Conservation (phyloP, 2,329 filamentous ascomycete species). For the Alternaria rosae region DNA sequence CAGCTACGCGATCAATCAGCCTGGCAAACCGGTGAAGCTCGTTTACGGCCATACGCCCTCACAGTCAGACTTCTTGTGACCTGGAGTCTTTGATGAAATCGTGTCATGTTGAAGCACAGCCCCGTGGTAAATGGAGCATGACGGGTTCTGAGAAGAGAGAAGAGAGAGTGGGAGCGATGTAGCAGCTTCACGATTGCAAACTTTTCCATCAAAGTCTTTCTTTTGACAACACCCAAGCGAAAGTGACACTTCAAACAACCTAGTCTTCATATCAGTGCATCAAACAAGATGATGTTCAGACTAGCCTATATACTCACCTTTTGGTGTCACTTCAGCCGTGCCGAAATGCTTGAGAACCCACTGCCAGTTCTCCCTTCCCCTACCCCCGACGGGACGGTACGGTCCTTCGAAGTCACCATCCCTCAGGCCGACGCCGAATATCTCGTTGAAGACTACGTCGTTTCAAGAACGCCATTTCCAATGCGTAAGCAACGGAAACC, state of each 20-base stretch:
- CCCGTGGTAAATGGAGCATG: too few relatives aligned
- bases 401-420: slow-evolving; percentile 63
- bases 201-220: not conserved
- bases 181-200: too few relatives aligned
- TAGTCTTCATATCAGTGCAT: not conserved
- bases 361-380: too few relatives aligned
- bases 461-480: not conserved
- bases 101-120: too few relatives aligned
- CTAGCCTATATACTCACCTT: not conserved
- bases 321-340: not conserved
- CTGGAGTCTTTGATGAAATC: too few relatives aligned
- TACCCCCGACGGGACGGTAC: slow-evolving; percentile 64
- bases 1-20: not conserved
- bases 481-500: not conserved
- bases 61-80: not conserved
- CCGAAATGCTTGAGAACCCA: not conserved
- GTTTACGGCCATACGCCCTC: not conserved
- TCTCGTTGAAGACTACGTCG: slow-evolving; percentile 60
- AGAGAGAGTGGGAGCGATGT: too few relatives aligned
- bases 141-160: too few relatives aligned
- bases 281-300: not conserved
- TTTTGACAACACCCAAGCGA: not conserved
- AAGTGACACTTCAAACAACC: not conserved
- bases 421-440: slow-evolving; percentile 54
- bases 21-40: not conserved